Percentiles rank a stretch among this genome's conserved stretches.
phyloP scores from a whole-genome alignment of 208 protist species.

The Crithidia sp. region DNA sequence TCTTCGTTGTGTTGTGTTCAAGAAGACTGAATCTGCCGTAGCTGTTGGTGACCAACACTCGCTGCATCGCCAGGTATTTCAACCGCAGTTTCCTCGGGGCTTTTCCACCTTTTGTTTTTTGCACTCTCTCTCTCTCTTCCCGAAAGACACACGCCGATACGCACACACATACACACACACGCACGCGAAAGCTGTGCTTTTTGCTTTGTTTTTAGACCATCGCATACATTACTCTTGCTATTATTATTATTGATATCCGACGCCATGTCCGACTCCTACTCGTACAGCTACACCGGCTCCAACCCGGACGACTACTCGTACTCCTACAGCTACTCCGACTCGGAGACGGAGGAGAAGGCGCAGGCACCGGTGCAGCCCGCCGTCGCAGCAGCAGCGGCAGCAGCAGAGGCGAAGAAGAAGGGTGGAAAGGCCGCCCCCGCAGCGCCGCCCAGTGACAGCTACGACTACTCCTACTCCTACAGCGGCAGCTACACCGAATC shows the following conservation, averaged over 20 bases:
- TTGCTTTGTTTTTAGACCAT: neutral
- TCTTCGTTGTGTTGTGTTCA: neutral
- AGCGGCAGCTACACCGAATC: slow-evolving; percentile 32
- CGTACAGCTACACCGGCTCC: slow-evolving; percentile 42
- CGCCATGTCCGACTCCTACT: slow-evolving; percentile 38
- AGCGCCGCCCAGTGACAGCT: slow-evolving; percentile 16
- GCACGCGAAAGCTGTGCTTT: neutral
- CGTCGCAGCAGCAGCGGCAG: neutral
- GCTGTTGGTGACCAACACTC: too few relatives aligned
- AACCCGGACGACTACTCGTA: slow-evolving; percentile 43
- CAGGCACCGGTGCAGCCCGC: neutral
- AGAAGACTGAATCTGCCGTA: too few relatives aligned
- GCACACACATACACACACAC: neutral
- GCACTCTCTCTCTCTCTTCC: too few relatives aligned
- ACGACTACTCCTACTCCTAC: slow-evolving; percentile 33
- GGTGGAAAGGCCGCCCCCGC: neutral
- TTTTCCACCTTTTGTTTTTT: too few relatives aligned
- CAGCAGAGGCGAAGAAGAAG: neutral
- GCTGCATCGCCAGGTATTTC: too few relatives aligned
- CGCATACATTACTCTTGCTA: too few relatives aligned
- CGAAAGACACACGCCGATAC: too few relatives aligned
- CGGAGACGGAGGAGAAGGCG: slow-evolving; percentile 12
- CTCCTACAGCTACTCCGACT: slow-evolving; percentile 38
- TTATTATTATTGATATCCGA: too few relatives aligned
- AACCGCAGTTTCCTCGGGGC: too few relatives aligned